A percentile compares a stretch with the other conserved stretches of the same genome.
Conservation (phyloP, 441 rosid genomes). For the Daphne laureola region DNA sequence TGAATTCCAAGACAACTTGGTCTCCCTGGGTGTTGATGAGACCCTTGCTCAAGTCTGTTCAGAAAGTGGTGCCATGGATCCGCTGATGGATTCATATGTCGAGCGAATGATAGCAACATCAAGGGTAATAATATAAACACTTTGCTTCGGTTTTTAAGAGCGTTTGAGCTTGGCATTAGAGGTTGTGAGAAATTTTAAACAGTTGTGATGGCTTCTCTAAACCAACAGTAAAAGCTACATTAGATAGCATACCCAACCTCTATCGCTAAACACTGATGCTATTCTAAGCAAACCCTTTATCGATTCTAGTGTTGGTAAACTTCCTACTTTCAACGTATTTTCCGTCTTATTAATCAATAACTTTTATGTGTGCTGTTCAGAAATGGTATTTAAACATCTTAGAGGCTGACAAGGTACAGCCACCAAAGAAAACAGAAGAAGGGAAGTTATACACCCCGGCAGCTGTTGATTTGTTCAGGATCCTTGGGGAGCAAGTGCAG, state of each 20-base stretch:
- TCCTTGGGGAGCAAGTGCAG: constrained; percentile 69
- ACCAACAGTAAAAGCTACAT: no score
- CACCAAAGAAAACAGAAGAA: constrained; percentile 65
- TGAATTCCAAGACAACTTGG: constrained; percentile 60
- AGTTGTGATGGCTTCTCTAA: no score
- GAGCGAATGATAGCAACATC: constrained; percentile 73
- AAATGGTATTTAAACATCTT: constrained; percentile 17
- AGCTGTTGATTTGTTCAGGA: constrained; percentile 72
- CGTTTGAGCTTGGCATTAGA: no score
- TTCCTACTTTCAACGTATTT: background rate
- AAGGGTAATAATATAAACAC: constrained; percentile 26
- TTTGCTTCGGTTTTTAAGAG: background rate
- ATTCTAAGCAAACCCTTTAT: no score
- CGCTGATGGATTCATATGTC: constrained; percentile 56
- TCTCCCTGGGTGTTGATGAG: constrained; percentile 70
- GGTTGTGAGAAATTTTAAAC: no score
- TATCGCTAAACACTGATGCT: no score
- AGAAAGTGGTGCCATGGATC: constrained; percentile 76
- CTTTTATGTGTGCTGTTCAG: background rate
- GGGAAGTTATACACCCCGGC: constrained; percentile 70
- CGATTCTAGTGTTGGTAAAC: no score
- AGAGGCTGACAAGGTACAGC: constrained; percentile 61
- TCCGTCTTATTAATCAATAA: background rate
- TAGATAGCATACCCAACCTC: no score
- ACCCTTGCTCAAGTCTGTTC: constrained; percentile 71